These are phyloP conservation scores for Carex parvula DNA, from an alignment of 176 grass and related monocot genomes.

Conservation along the genomic window DNA sequence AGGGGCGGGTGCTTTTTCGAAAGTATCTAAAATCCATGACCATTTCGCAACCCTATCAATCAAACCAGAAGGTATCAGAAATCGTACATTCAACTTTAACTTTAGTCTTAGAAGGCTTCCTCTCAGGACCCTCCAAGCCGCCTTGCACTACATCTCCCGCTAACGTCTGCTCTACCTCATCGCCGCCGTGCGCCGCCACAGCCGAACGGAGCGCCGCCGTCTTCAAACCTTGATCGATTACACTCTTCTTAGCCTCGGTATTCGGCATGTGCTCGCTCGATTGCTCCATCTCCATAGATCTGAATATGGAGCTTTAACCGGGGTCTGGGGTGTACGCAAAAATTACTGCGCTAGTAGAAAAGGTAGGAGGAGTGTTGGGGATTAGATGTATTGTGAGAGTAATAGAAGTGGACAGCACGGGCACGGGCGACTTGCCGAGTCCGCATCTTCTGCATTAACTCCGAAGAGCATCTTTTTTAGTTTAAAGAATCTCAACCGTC, in stretches of 20 bases:
- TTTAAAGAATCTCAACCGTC: no score
- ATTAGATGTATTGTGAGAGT: neutral
- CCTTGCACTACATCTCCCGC: constrained; percentile 33
- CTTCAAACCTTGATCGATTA: constrained; percentile 32
- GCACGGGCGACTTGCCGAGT: neutral
- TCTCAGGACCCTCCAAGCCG: constrained; percentile 35
- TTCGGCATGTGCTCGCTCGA: constrained; percentile 56
- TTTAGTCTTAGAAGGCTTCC: constrained; percentile 27
- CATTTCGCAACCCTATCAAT: neutral
- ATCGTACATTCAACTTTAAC: constrained; percentile 47
- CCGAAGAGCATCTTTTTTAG: no score
- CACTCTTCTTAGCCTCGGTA: constrained; percentile 45
- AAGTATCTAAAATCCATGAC: neutral
- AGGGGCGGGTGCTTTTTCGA: neutral
- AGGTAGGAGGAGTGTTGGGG: neutral
- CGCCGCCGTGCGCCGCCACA: constrained; percentile 26
- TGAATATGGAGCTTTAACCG: neutral
- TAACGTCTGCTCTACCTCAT: constrained; percentile 32
- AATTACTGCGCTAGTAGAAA: constrained; percentile 14
- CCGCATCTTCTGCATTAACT: no score
- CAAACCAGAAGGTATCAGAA: constrained; percentile 4
- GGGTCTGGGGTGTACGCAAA: neutral
- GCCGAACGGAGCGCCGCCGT: constrained; percentile 6
- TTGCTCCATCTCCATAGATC: constrained; percentile 12
- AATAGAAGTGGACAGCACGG: neutral